Conservation (phyloP, 2,329 filamentous ascomycete species). For the Botrytis galanthina region DNA sequence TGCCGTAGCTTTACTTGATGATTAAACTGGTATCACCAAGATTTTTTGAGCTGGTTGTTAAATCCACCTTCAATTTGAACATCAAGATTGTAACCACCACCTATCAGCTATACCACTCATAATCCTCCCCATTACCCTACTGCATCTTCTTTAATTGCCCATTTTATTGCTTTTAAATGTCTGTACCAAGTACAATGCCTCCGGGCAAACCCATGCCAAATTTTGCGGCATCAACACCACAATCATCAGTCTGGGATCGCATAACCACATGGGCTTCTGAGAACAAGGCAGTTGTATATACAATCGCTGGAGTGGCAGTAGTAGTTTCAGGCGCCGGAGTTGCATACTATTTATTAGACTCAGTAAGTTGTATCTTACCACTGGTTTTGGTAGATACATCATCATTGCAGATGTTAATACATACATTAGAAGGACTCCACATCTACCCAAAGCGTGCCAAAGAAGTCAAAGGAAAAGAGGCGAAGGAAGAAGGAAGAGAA, state of each 20-base stretch:
- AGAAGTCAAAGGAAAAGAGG: constrained; percentile 82
- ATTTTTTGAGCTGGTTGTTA: constrained; percentile 21
- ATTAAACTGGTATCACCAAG: constrained; percentile 23
- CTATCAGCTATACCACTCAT: constrained; percentile 27
- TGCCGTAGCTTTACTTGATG: constrained; percentile 28
- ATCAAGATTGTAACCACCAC: constrained; percentile 22
- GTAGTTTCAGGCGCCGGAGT: constrained; percentile 89
- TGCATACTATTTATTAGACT: constrained; percentile 79
- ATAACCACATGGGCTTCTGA: constrained; percentile 90
- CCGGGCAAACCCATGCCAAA: constrained; percentile 33
- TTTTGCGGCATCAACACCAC: constrained; percentile 38
- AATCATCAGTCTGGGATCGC: constrained; percentile 66
- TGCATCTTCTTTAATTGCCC: constrained; percentile 30
- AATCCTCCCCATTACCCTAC: constrained; percentile 24
- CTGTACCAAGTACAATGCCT: constrained; percentile 32
- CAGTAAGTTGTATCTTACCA: constrained; percentile 45
- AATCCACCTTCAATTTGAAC: constrained; percentile 20
- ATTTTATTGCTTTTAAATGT: constrained; percentile 32
- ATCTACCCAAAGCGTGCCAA: constrained; percentile 46
- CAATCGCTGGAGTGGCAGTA: constrained; percentile 89
- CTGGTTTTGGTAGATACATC: background rate
- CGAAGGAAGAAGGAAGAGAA: constrained; percentile 81
- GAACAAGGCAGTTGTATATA: constrained; percentile 94
- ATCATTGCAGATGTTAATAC: constrained; percentile 25
- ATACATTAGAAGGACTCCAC: constrained; percentile 31